A percentile compares a stretch with the other conserved stretches of the same genome.
Conservation (phyloP, 2,329 filamentous ascomycete genomes). For the Chaetomiaceae sp. region DNA sequence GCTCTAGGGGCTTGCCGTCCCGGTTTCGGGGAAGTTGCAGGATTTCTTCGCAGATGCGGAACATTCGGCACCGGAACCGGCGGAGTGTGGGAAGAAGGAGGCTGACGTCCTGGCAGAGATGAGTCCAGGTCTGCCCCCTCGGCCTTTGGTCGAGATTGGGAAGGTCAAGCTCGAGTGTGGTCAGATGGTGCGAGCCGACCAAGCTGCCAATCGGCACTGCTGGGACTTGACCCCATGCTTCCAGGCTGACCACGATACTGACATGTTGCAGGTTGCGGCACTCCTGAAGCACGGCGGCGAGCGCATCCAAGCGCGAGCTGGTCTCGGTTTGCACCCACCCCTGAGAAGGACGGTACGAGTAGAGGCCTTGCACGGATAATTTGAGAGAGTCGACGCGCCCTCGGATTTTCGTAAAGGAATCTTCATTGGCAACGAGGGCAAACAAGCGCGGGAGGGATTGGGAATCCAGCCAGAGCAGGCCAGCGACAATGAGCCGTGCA, state of each 20-base stretch:
- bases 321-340: background rate
- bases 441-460: background rate
- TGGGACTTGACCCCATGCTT: background rate
- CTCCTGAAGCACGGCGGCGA: background rate
- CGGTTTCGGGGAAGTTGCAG: background rate
- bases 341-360: no score
- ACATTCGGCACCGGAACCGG: conserved; percentile 9
- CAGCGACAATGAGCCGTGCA: background rate
- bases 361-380: background rate
- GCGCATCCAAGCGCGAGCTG: background rate
- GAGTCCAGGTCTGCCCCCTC: no score
- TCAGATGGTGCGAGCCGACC: conserved; percentile 3
- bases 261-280: background rate
- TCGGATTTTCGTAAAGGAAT: background rate
- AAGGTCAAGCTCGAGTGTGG: conserved; percentile 7
- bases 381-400: background rate
- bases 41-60: background rate
- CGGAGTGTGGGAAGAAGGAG: background rate
- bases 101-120: background rate
- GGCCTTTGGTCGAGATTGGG: no score
- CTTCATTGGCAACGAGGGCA: background rate
- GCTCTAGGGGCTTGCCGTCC: background rate
- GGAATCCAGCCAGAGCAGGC: background rate
- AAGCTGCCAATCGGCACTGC: background rate
- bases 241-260: background rate